phyloP scores from a whole-genome alignment of 306 rosid genomes.

The Castanopsis chinensis region DNA sequence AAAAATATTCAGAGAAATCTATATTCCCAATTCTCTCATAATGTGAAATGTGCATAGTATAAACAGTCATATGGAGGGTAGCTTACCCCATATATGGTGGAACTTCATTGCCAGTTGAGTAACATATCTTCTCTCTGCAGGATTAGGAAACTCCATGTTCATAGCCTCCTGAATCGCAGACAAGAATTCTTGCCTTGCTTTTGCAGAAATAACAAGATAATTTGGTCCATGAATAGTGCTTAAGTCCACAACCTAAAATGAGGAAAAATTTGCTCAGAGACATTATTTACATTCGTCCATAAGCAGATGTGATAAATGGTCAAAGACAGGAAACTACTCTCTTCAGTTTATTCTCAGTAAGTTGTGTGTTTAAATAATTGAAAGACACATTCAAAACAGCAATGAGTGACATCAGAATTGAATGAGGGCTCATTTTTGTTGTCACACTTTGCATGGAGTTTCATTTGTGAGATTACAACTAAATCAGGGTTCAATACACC shows the following conservation, averaged over 20 bases:
- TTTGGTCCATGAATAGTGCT: constrained; percentile 63
- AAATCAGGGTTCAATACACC: background rate
- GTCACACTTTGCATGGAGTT: background rate
- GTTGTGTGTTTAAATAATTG: background rate
- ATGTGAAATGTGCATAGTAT: background rate
- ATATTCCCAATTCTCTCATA: no score
- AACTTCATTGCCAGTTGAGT: constrained; percentile 58
- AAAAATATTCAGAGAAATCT: no score
- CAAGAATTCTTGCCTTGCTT: constrained; percentile 57
- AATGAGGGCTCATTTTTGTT: background rate
- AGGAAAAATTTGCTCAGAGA: background rate
- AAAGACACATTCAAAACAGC: background rate
- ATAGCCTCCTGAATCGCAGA: constrained; percentile 61
- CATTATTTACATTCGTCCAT: background rate
- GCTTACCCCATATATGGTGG: constrained; percentile 64
- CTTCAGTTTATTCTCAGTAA: background rate
- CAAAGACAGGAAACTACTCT: background rate
- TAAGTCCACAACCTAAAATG: constrained; percentile 64
- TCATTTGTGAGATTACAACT: background rate
- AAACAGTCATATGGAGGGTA: background rate
- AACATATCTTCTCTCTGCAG: constrained; percentile 55
- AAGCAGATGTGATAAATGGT: background rate
- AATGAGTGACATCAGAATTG: background rate
- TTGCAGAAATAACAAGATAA: constrained; percentile 51
- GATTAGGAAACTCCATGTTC: constrained; percentile 50